Evolutionary conservation across 163 green algal genomes (phyloP), one percentile per base, ranked within the genome.

Genomic region (Prototheca wickerhamii): DNA sequence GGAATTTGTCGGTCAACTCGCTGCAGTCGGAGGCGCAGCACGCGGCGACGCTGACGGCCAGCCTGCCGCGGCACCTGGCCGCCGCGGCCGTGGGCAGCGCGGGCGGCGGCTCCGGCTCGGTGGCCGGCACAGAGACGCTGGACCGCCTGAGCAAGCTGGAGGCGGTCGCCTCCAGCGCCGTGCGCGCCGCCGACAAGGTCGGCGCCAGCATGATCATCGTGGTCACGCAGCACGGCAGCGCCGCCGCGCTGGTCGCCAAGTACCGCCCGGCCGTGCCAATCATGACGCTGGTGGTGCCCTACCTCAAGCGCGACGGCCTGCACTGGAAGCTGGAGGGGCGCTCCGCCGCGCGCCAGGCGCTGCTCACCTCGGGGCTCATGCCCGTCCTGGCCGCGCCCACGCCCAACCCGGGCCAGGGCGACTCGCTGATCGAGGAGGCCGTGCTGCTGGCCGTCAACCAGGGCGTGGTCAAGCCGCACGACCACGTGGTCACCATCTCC

Each of bases 231-330:
- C 87, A 85, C 17, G 86, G 89, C 32, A 75, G 68, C 32, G 92
- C 88, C 23, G 85, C 88, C 17, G 64, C 72, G 32, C 68, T 95
- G 66, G 82, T 96, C 23, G 83, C 88, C 67, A 95, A 95, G 79
- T 95, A 94, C 87, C 78, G 86, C 43, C 86, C 88, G 0, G 55
- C 76, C 21, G 76, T 86, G 74, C 89, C 89, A 65, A 91, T 95
- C 65, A 80, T 95, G 35, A 89, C 88, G 42, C 76, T 95, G 60
- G 85, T 94, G 46, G 80, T 95, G 42, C 87, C 87, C 4, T 80
- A 85, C 61, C 69, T 85, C 18, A 82, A 82, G 68, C 70, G 62
- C 21, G 76, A 87, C 63, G 69, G 73, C 29, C 71, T 91, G 30
- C 71, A 67, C 46, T 91, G 82, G 75, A 54, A 35, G 51, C 76